Evolutionary conservation across 1,139 yeast species (phyloP), one percentile per base, ranked within the genome.

Genomic region (Hemisphaericaspora subhashii): DNA sequence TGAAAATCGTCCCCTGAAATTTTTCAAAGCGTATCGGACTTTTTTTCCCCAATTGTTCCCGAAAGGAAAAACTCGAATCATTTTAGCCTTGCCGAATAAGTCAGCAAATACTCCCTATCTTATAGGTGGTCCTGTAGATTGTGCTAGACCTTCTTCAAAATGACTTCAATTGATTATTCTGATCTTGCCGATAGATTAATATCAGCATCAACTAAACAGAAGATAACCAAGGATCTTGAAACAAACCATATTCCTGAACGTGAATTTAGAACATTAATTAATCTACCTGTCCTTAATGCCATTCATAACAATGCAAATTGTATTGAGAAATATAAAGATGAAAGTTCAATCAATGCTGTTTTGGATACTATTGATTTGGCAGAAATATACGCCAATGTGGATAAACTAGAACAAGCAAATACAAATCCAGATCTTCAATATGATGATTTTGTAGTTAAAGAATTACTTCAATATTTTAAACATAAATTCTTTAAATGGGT

Each of bases 401-500:
- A 69, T 16, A 41, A 45, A 28, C 45, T 66, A 33, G 64, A 61
- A 38, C 25, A 33, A 3, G 51, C 53, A 28, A 35, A 40, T 11
- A 22, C 35, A 9, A 22, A 40, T 24, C 33, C 42, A 5, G 28
- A 38, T 21, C 40, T 51, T 8, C 79, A 79, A 9, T 79, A 83
- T 50, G 82, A 84, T 39, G 98, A 90, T 55, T 68, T 74, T 31
- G 52, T 90, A 7, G 90, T 89, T 1, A 68, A 71, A 45, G 92
- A 82, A 48, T 59, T 86, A 14, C 67, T 90, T 26, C 62, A 72
- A 32, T 90, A 94, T 79, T 90, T 84, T 64, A 89, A 88, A 52
- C 68, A 82, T 36, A 82, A 78, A 34, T 89, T 87, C 64, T 90
- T 92, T 64, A 68, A 64, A 27, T 90, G 98, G 98, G 82, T 87